Base-by-base conservation (phyloP, 2,329 filamentous ascomycete genomes). In the Calonectria leucothoes region DNA sequence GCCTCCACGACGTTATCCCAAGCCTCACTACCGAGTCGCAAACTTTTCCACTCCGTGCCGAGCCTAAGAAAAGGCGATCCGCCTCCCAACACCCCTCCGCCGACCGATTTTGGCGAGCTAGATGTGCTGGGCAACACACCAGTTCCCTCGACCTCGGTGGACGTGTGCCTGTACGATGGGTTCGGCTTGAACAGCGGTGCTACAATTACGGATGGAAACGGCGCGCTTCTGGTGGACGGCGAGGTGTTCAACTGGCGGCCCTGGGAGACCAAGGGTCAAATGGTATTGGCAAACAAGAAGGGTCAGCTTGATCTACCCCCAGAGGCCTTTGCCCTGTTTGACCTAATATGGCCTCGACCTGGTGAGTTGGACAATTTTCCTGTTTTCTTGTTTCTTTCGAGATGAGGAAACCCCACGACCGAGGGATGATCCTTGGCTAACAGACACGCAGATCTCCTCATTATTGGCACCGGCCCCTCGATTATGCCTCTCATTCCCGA, bases 201-300 rank as follows among this genome's bases (percentile, higher is more conserved):
- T 42, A 92, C 91, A 67, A 91, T 98, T 35, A 86, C 87, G 2
- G 91, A 91, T 57, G 93, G 93, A 0, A 89, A 91, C 66, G 96
- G 95, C 0, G 90, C 95, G 31, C 82, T 99, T 74, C 88, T 99
- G 6, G 90, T 98, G 2, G 93, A 92, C 49, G 96, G 96, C 7
- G 95, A 98, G 84, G 95, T 93, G 0, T 98, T 98, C 83, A 86
- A 88, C 65, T 99, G 97, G 97, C 88, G 91, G 82, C 97, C 97
- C 6, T 98, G 96, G 95, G 85, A 90, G 73, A 84, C 83, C 5
- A 86, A 84, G 78, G 81, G 84, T 66, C 82, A 81, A 65, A 85
- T 82, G 84, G 85, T 81, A 79, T 85, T 98, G 79, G 82, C 93
- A 69, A 98, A 98, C 84, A 85, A 83, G 59, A 95, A 94, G 84